phyloP scores from a whole-genome alignment of 2,329 filamentous ascomycete species.

The Talaromyces islandicus region DNA sequence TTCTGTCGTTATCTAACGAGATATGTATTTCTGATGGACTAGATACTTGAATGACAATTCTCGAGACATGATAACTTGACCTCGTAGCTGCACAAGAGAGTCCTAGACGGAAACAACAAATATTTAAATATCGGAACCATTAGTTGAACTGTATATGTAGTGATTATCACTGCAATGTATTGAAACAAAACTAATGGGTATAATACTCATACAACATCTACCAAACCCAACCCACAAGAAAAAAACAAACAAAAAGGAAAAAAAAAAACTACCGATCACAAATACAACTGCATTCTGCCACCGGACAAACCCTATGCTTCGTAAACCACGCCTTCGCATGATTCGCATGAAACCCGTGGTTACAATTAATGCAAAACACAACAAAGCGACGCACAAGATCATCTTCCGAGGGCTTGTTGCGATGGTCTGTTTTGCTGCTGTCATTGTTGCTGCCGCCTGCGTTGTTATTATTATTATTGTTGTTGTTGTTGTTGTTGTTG shows the following conservation, averaged over 20 bases:
- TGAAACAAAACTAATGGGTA: constrained; percentile 2
- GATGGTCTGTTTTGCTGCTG: background rate
- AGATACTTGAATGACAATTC: background rate
- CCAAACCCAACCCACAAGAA: background rate
- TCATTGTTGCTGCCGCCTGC: constrained; percentile 1
- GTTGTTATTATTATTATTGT: too few species aligned
- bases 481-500: too few species aligned
- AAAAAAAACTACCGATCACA: constrained; percentile 26
- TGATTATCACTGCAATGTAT: background rate
- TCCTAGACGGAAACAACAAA: background rate
- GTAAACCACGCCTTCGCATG: constrained; percentile 59
- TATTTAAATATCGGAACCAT: background rate
- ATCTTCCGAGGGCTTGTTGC: constrained; percentile 23
- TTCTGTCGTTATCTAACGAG: background rate
- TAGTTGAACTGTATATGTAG: background rate
- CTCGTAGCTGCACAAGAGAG: background rate
- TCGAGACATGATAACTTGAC: background rate
- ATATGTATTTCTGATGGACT: background rate
- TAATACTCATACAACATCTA: constrained; percentile 8
- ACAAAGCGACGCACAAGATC: constrained; percentile 51
- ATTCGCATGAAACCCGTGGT: constrained; percentile 59
- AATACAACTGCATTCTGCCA: constrained; percentile 36
- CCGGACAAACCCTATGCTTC: constrained; percentile 33
- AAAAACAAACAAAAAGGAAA: background rate
- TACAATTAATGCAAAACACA: constrained; percentile 57